Percentiles rank a stretch among this genome's conserved stretches.
Evolutionary conservation across 2,329 filamentous ascomycete species (phyloP).

Genomic region (Colletotrichum camelliae): DNA sequence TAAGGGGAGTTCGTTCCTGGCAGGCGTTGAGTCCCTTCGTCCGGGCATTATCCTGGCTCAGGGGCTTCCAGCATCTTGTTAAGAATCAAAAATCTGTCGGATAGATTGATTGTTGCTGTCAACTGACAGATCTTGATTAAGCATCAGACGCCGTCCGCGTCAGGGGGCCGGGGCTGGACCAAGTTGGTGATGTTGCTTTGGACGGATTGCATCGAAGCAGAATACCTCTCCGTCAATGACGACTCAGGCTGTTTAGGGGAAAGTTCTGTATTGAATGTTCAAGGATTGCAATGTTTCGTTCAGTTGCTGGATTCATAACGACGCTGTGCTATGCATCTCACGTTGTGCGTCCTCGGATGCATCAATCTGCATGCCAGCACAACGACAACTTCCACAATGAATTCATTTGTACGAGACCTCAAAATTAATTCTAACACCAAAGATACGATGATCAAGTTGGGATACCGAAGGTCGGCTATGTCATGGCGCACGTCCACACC

Average conservation of each 20-base stretch:
- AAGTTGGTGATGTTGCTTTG: not conserved
- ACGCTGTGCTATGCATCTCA: not conserved
- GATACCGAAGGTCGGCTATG: not conserved
- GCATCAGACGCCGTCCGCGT: not conserved
- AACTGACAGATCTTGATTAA: not conserved
- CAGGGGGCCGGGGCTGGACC: fast-evolving
- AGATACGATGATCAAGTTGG: not conserved
- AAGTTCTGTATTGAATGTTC: not conserved
- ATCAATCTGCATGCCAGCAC: not conserved
- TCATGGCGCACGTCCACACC: not conserved
- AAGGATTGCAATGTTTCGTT: fast-evolving
- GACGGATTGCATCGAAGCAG: not conserved
- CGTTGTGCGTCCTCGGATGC: not conserved
- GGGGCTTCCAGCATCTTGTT: not conserved
- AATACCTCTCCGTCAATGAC: not conserved
- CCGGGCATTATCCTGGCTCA: not conserved
- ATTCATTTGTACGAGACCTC: not conserved
- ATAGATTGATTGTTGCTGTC: not conserved
- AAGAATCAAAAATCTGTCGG: not conserved
- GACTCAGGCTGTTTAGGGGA: fast-evolving
- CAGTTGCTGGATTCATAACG: not conserved
- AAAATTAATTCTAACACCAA: not conserved
- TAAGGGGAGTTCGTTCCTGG: not conserved
- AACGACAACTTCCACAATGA: not conserved
- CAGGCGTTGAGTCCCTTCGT: not conserved